Evolutionary conservation across 2,329 filamentous ascomycete species (phyloP), one percentile per base, ranked within the genome.

Genomic region (Fusarium verticillioides): DNA sequence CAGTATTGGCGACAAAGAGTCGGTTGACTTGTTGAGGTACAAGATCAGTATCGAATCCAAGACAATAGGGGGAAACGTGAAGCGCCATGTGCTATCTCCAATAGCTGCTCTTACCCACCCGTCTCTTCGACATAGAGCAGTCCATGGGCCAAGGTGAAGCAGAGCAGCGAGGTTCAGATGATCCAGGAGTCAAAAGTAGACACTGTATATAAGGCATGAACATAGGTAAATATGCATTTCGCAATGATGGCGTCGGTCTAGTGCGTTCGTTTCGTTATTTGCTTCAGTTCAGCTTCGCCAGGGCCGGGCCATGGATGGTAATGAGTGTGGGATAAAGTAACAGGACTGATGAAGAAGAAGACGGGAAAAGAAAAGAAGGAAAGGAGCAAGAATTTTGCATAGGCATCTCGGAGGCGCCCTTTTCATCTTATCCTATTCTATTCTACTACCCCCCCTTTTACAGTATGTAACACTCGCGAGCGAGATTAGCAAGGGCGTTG

Each of bases 1-100:
- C 36, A 81, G 81, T 11, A 79, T 88, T 36, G 84, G 85, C 13
- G 81, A 81, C 40, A 78, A 82, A 28, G 86, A 85, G 75, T 85
- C 83, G 39, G 82, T 89, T 63, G 84, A 90, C 75, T 78, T 90
- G 60, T 82, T 89, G 23, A 81, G 84, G 62, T 84, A 87, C 30
- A 80, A 79, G 26, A 78, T 89, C 42, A 82, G 86, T 58, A 69
- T 83, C 18, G 81, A 80, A 15, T 74, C 76, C 12, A 78, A 78
- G 9, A 64, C 75, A 7, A 60, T 82, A 40, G 82, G 81, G 52
- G 69, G 77, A 28, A 75, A 70, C 28, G 49, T 63, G 8, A 79
- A 78, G 53, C 75, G 78, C 6, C 52, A 69, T 57, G 42, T 68
- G 54, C 13, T 44, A 18, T 43, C 52, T 23, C 46, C 37, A 9